Evolutionary conservation across 768 basidiomycete species (phyloP), one percentile per base, ranked within the genome.

Genomic region (Cantharellus cinnabarinus): DNA sequence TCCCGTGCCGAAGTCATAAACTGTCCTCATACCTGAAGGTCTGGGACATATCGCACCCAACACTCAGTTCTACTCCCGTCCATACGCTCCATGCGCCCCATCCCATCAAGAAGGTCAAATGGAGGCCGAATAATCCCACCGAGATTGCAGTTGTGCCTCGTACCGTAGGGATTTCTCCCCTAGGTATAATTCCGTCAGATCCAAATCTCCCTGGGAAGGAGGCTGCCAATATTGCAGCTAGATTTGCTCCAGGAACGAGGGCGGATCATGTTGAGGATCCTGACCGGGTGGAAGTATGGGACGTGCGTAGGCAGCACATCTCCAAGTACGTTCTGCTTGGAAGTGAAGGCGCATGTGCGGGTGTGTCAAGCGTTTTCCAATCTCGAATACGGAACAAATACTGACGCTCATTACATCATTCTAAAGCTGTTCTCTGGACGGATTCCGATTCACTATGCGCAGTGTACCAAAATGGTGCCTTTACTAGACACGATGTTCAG

Each of bases 271-370:
- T 42, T 52, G 55, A 4, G 3, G 63, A 64, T 2, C 77, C 80
- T 2, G 82, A 87, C 65, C 71, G 79, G 0, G 74, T 88, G 39
- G 87, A 89, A 64, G 81, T 90, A 34, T 91, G 89, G 89, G 88
- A 91, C 67, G 84, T 85, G 1, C 74, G 88, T 58, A 73, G 89
- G 53, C 77, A 79, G 0, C 86, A 83, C 77, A 75, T 89, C 55
- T 82, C 84, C 3, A 91, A 90, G 69, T 90, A 88, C 83, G 76
- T 77, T 2, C 76, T 89, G 5, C 75, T 73, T 29, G 79, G 80
- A 3, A 72, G 71, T 1, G 87, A 89, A 60, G 83, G 86, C 3
- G 81, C 81, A 34, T 79, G 84, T 2, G 82, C 82, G 7, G 88
- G 88, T 88, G 63, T 37, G 75, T 65, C 40, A 14, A 3, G 29